Conservation (phyloP, 2,329 filamentous ascomycete species). For the Trichoderma brevicompactum region DNA sequence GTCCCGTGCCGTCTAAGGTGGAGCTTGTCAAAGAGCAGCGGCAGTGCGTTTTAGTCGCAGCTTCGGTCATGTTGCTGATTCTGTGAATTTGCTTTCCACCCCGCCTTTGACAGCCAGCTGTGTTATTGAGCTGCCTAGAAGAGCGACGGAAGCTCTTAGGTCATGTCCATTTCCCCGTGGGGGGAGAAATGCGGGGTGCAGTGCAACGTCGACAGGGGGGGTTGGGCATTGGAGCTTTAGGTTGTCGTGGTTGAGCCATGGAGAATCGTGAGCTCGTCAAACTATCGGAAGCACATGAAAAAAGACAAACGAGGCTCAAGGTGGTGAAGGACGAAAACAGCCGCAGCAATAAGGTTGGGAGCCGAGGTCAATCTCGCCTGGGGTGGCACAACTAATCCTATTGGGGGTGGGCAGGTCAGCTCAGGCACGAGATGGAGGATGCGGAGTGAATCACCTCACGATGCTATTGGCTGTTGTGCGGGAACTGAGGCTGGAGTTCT, state of each 20-base stretch:
- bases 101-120: conserved; percentile 1
- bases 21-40: conserved; percentile 1
- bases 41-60: background rate
- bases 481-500: background rate
- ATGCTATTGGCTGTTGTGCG: background rate
- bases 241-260: background rate
- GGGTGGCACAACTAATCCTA: conserved; percentile 8
- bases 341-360: conserved; percentile 4
- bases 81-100: conserved; percentile 1
- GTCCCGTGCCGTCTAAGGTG: conserved; percentile 15
- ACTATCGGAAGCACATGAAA: conserved; percentile 20
- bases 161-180: conserved; percentile 22
- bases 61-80: conserved; percentile 17
- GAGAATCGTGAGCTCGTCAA: background rate
- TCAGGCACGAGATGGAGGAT: conserved; percentile 18
- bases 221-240: background rate
- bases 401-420: conserved; percentile 4
- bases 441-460: background rate
- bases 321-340: background rate
- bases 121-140: conserved; percentile 23
- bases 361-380: conserved; percentile 13
- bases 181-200: conserved; percentile 29
- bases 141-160: background rate
- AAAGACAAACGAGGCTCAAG: background rate
- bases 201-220: conserved; percentile 3